phyloP scores from a whole-genome alignment of 202 grass and related monocot genomes.

The Schoenoplectus tabernaemontani region DNA sequence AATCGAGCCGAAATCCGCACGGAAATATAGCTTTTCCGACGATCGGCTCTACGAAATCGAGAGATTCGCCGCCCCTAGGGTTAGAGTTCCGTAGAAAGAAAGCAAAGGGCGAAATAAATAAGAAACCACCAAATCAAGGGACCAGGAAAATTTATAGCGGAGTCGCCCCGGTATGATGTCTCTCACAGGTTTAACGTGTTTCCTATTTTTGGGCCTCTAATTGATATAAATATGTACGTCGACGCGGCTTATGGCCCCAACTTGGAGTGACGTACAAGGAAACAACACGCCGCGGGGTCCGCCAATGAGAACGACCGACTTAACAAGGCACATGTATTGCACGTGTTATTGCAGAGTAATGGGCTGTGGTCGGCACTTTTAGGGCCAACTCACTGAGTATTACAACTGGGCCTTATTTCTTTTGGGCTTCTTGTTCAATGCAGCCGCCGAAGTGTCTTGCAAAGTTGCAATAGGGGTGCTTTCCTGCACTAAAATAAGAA shows the following conservation, averaged over 20 bases:
- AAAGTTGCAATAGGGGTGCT: neutral
- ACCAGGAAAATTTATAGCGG: neutral
- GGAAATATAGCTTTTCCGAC: constrained; percentile 9
- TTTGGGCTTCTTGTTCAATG: neutral
- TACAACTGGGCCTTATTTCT: neutral
- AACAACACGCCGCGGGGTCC: neutral
- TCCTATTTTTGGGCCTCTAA: neutral
- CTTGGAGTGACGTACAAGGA: neutral
- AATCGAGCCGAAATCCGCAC: constrained; percentile 3
- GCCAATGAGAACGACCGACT: neutral
- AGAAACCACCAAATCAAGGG: neutral
- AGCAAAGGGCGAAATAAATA: neutral
- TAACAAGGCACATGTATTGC: neutral
- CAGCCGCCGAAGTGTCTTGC: too few relatives aligned
- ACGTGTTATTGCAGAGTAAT: neutral
- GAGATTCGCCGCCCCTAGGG: constrained; percentile 30
- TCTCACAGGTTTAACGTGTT: neutral
- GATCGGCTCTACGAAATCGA: constrained; percentile 22
- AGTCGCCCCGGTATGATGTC: neutral
- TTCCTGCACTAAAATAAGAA: neutral
- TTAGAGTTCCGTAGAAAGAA: constrained; percentile 32
- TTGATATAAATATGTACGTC: neutral
- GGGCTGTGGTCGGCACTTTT: neutral
- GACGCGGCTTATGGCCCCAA: neutral
- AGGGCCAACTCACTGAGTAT: neutral